A percentile compares a stretch with the other conserved stretches of the same genome.
Evolutionary conservation across 129 eudicot genomes (phyloP).

Genomic region (Flaveria sonorensis): DNA sequence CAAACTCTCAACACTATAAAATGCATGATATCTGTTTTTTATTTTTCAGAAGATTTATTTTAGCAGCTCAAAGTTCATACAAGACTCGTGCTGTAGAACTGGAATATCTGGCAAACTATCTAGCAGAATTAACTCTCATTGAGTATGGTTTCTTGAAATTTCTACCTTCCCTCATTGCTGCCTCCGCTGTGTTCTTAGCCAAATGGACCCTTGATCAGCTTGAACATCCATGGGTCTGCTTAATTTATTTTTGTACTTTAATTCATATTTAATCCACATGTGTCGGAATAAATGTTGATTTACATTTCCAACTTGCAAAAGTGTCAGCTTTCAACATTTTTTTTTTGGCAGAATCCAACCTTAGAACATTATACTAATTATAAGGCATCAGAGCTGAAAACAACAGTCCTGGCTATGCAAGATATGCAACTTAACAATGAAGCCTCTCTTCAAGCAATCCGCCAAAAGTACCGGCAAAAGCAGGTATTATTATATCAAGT

Average conservation of each 20-base stretch:
- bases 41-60: conserved; percentile 75
- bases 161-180: conserved; percentile 86
- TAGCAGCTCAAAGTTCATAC: conserved; percentile 77
- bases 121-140: conserved; percentile 80
- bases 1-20: conserved; percentile 15
- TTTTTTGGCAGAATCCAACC: conserved; percentile 72
- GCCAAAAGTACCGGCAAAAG: conserved; percentile 74
- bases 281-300: background rate
- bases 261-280: background rate
- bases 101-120: conserved; percentile 78
- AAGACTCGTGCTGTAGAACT: conserved; percentile 75
- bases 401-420: conserved; percentile 58
- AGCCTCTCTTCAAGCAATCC: conserved; percentile 62
- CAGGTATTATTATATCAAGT: conserved; percentile 49
- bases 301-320: conserved; percentile 13
- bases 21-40: background rate
- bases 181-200: conserved; percentile 93
- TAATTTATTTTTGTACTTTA: conserved; percentile 15
- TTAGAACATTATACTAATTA: conserved; percentile 75
- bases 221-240: conserved; percentile 82
- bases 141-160: conserved; percentile 75
- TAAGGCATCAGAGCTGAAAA: conserved; percentile 60
- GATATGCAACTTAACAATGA: conserved; percentile 66
- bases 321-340: background rate
- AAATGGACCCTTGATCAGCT: conserved; percentile 93